Conservation (phyloP, 1,284 basidiomycete genomes). For the Somion occarium region DNA sequence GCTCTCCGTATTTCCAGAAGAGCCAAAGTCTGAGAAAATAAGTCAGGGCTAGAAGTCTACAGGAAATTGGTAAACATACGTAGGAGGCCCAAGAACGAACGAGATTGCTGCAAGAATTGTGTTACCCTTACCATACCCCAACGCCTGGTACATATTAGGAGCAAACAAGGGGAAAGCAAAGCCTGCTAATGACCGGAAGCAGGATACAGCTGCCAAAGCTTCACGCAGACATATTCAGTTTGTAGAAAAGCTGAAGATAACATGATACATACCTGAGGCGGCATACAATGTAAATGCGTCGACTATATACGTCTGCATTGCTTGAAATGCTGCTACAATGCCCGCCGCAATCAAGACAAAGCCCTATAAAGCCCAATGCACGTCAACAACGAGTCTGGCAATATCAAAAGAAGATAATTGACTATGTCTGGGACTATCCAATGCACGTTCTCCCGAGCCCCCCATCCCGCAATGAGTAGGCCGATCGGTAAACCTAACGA, state of each 20-base stretch:
- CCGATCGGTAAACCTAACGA: conserved; percentile 51
- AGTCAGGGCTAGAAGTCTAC: not conserved
- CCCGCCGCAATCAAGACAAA: conserved; percentile 48
- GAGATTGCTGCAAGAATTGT: conserved; percentile 48
- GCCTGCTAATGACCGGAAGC: conserved; percentile 47
- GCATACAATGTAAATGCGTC: conserved; percentile 61
- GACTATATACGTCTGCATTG: conserved; percentile 58
- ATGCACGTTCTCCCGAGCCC: conserved; percentile 43
- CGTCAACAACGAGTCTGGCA: not conserved
- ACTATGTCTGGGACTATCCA: conserved; percentile 70
- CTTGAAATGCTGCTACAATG: conserved; percentile 49
- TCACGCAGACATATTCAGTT: not conserved
- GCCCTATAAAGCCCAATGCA: conserved; percentile 33
- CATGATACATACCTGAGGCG: conserved; percentile 45
- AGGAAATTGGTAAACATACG: conserved; percentile 32
- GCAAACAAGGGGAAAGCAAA: conserved; percentile 62
- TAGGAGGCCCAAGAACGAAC: conserved; percentile 52
- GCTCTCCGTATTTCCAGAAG: conserved; percentile 42
- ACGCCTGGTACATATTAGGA: conserved; percentile 48
- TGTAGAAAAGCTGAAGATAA: not conserved
- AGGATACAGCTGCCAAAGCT: conserved; percentile 51
- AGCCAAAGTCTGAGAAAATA: conserved; percentile 34
- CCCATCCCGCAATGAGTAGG: conserved; percentile 62
- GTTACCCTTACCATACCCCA: conserved; percentile 57
- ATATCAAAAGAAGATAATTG: conserved; percentile 17